Percentiles rank a stretch among this genome's conserved stretches.
phyloP scores from a whole-genome alignment of 257 asterid species.

The Solanum clarkiae region DNA sequence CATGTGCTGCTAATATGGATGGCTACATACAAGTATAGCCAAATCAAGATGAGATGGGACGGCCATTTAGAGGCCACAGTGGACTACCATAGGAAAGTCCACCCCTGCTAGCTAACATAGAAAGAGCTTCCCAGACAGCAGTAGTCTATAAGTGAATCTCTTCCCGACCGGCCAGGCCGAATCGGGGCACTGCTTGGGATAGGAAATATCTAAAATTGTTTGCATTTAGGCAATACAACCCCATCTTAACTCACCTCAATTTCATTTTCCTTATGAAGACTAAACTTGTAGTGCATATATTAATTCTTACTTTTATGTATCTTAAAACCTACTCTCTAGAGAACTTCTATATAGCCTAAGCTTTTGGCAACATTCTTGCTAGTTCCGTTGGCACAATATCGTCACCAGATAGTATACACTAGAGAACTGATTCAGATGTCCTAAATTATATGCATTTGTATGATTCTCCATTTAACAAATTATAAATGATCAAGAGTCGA shows the following conservation, averaged over 20 bases:
- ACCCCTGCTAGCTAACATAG: too few relatives aligned
- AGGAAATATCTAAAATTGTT: background rate
- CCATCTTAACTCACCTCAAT: background rate
- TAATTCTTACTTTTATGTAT: background rate
- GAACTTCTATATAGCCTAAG: background rate
- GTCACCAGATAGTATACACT: background rate
- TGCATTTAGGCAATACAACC: background rate
- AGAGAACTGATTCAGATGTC: background rate
- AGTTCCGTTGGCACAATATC: background rate
- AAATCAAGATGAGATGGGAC: too few relatives aligned
- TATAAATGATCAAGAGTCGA: background rate
- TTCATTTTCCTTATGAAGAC: background rate
- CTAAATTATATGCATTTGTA: background rate
- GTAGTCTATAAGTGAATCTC: too few relatives aligned
- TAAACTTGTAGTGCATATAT: background rate
- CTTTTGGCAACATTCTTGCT: background rate
- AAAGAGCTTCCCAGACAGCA: too few relatives aligned
- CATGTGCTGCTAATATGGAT: too few relatives aligned
- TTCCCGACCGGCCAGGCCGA: too few relatives aligned
- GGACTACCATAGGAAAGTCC: too few relatives aligned
- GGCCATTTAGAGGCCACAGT: too few relatives aligned
- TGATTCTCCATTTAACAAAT: background rate
- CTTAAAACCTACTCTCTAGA: background rate
- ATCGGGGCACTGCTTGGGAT: too few relatives aligned
- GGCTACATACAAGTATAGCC: too few relatives aligned